Evolutionary conservation across 2,329 filamentous ascomycete genomes (phyloP), one percentile per base, ranked within the genome.

Genomic region (Lecanoromycetidae sp.): DNA sequence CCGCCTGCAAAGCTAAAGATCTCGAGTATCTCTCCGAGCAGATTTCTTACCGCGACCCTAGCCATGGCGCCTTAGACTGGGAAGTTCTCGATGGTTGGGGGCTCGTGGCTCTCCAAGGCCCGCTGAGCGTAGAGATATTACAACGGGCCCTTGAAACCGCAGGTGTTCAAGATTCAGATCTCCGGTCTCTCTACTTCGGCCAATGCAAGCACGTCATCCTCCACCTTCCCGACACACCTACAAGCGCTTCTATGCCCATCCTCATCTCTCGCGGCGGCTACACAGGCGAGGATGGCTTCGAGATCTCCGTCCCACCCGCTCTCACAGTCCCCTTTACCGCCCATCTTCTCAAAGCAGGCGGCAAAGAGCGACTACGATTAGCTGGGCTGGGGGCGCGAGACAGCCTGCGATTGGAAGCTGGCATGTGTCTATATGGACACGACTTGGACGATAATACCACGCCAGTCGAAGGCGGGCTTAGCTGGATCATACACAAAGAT

Each of bases 361-460:
- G 70, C 35, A 60, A 57, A 34, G 80, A 80, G 22, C 77, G 80
- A 9, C 71, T 94, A 13, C 82, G 83, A 59, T 76, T 94, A 37
- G 87, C 90, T 2, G 91, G 91, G 3, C 76, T 98, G 0, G 91
- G 88, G 8, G 87, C 91, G 2, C 79, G 91, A 54, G 91, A 98
- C 65, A 93, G 84, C 52, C 77, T 98, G 50, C 81, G 91, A 38
- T 79, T 98, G 25, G 91, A 98, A 69, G 91, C 91, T 0, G 91
- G 91, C 52, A 94, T 98, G 90, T 98, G 91, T 66, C 75, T 98
- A n/a, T 98, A 98, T 68, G 91, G 91, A n/a, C 87, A 96, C 67
- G 91, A 98, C 64, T 76, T 98, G 30, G 80, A 93, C 62, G 90
- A 94, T 49, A 70, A 70, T 0, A 82, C 76, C 9, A 84, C 82